Evolutionary conservation across 352 stramenopile genomes (phyloP), one percentile per base, ranked within the genome.

Genomic region (Globisporangium nagaii): DNA sequence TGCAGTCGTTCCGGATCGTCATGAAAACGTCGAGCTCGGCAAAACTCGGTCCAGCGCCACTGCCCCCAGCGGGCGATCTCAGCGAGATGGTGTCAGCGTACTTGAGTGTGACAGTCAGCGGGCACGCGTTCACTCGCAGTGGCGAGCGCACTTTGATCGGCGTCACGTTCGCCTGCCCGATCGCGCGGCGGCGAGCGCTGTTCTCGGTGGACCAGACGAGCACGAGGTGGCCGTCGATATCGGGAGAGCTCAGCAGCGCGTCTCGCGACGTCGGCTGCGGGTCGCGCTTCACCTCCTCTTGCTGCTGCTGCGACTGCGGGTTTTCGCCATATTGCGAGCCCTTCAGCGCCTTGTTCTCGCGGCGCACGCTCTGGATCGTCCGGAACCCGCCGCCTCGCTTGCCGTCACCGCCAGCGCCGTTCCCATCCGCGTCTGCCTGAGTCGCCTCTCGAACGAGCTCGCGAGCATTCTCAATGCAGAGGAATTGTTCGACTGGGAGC

Each of bases 281-380:
- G 22, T 73, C 53, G 6, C 27, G 31, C 25, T 66, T 66, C 7
- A 44, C 43, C 4, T 51, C 35, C 13, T 34, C 47, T n/a, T 31
- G 24, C 34, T 25, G 30, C 15, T 56, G 32, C 1, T 24, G 25
- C 32, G 17, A 15, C 15, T 57, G 30, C 0, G n/a, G n/a, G n/a
- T n/a, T n/a, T n/a, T 54, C 46, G 1, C 19, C 45, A 25, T 63
- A 40, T 24, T 58, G 57, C 20, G 36, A 27, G 11, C 25, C 60
- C 37, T 87, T 88, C 27, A 86, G 37, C 8, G 83, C 78, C 62
- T 93, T 93, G 69, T 94, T 94, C 55, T 90, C 79, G 42, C 84
- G 75, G 35, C 84, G 70, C 22, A 94, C 84, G 58, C 84, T 94
- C 59, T 94, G 84, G 57, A 94, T 94, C 9, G 84, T 89, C 11